Conservation (phyloP, 352 stramenopile genomes). For the Phytophthora rubi region DNA sequence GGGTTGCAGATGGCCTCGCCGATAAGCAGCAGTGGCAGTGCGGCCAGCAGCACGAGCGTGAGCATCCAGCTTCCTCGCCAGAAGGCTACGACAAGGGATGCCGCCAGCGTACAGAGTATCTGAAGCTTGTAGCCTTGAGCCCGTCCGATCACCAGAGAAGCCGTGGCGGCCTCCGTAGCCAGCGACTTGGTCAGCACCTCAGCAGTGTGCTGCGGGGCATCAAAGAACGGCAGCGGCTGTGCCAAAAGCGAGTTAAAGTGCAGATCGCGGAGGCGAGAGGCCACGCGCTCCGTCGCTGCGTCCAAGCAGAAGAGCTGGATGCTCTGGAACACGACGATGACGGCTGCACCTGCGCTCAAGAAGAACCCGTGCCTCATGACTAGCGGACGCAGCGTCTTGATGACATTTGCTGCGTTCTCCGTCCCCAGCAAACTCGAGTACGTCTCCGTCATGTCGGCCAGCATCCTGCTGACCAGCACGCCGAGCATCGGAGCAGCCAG, state of each 20-base stretch:
- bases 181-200: slow-evolving; percentile 63
- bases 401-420: slow-evolving; percentile 18
- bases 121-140: slow-evolving; percentile 59
- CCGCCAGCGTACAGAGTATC: slow-evolving; percentile 40
- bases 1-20: slow-evolving; percentile 40
- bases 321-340: slow-evolving; percentile 38
- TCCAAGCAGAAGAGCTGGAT: slow-evolving; percentile 54
- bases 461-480: slow-evolving; percentile 44
- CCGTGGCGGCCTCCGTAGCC: slow-evolving; percentile 55
- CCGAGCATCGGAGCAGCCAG: slow-evolving; percentile 40
- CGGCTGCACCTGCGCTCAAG: slow-evolving; percentile 36
- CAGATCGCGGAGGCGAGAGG: slow-evolving; percentile 50
- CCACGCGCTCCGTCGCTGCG: slow-evolving; percentile 59
- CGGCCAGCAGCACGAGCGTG: slow-evolving; percentile 59
- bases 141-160: slow-evolving; percentile 47
- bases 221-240: slow-evolving; percentile 76
- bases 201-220: slow-evolving; percentile 53
- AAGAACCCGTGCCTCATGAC: slow-evolving; percentile 38
- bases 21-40: slow-evolving; percentile 67
- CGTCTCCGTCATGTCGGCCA: slow-evolving; percentile 40
- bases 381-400: slow-evolving; percentile 11
- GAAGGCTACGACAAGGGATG: slow-evolving; percentile 46
- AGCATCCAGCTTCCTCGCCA: slow-evolving; percentile 65
- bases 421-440: slow-evolving; percentile 38
- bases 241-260: slow-evolving; percentile 56